phyloP scores from a whole-genome alignment of 2,329 filamentous ascomycete genomes.

The Microascus cirrosus region DNA sequence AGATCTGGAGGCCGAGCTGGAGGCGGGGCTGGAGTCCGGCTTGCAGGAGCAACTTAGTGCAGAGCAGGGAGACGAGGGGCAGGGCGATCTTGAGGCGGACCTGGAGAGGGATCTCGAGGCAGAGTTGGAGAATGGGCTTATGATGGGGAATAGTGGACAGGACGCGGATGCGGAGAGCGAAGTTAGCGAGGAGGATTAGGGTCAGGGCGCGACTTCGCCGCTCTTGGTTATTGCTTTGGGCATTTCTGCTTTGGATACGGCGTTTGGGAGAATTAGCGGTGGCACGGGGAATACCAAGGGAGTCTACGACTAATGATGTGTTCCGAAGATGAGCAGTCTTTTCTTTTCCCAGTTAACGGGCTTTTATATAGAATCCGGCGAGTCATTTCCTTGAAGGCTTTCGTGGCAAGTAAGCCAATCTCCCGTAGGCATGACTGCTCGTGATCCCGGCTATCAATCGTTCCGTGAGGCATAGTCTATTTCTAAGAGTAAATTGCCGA shows the following conservation, averaged over 20 bases:
- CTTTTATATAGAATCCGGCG: not conserved
- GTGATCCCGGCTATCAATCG: not conserved
- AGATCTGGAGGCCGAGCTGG: constrained; percentile 8
- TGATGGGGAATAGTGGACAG: constrained; percentile 25
- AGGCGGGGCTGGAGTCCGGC: constrained; percentile 8
- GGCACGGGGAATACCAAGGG: not conserved
- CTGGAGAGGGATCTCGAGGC: constrained; percentile 43
- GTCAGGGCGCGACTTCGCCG: not conserved
- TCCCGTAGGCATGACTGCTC: not conserved
- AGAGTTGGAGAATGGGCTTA: constrained; percentile 44
- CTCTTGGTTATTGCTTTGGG: not conserved
- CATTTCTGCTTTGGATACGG: not conserved
- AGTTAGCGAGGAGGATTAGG: constrained; percentile 54
- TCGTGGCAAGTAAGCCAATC: not conserved
- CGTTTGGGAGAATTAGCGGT: not conserved
- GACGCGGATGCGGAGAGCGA: constrained; percentile 47
- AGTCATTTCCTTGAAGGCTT: not conserved
- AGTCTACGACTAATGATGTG: not conserved
- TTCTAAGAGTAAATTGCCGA: not conserved
- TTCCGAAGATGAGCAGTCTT: too few relatives aligned
- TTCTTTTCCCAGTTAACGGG: not conserved
- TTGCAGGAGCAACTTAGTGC: constrained; percentile 8
- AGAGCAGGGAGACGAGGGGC: constrained; percentile 11
- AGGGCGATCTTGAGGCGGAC: constrained; percentile 19
- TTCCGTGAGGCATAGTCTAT: not conserved